Conservation (phyloP, 2,329 filamentous ascomycete genomes). For the Colletotrichum navitas region DNA sequence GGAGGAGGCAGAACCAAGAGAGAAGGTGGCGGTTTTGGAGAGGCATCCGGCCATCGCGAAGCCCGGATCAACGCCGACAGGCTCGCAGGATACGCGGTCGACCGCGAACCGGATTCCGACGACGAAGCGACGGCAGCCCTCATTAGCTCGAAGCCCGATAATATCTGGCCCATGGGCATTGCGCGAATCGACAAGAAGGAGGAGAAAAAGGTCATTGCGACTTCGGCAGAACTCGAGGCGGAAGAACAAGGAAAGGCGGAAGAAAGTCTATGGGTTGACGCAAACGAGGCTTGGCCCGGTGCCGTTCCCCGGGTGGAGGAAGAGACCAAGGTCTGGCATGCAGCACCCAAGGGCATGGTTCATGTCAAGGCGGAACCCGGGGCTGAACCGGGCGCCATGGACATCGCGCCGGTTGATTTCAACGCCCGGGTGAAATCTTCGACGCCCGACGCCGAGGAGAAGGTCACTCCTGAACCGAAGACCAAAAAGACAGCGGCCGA, state of each 20-base stretch:
- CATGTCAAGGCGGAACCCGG: constrained; percentile 61
- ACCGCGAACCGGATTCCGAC: constrained; percentile 44
- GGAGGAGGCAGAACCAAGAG: constrained; percentile 48
- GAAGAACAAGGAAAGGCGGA: constrained; percentile 63
- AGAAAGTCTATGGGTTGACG: constrained; percentile 61
- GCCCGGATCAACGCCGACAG: constrained; percentile 68
- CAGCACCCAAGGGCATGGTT: constrained; percentile 52
- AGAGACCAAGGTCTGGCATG: constrained; percentile 59
- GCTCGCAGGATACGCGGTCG: constrained; percentile 59
- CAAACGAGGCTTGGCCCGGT: constrained; percentile 48
- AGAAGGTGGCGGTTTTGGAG: constrained; percentile 55
- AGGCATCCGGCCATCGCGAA: constrained; percentile 54
- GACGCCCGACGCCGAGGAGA: constrained; percentile 45
- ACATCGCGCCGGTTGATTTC: constrained; percentile 58
- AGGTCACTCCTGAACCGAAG: constrained; percentile 44
- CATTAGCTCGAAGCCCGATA: constrained; percentile 38
- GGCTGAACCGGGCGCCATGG: constrained; percentile 52
- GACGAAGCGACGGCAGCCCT: constrained; percentile 45
- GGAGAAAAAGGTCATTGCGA: constrained; percentile 65
- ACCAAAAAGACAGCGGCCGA: constrained; percentile 51
- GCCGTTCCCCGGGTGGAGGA: constrained; percentile 47
- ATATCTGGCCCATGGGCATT: constrained; percentile 67
- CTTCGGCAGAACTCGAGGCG: constrained; percentile 69
- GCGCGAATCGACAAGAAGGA: constrained; percentile 67
- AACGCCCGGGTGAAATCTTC: constrained; percentile 50